Conservation (phyloP, 2,329 filamentous ascomycete genomes). For the Pseudocercospora musae region DNA sequence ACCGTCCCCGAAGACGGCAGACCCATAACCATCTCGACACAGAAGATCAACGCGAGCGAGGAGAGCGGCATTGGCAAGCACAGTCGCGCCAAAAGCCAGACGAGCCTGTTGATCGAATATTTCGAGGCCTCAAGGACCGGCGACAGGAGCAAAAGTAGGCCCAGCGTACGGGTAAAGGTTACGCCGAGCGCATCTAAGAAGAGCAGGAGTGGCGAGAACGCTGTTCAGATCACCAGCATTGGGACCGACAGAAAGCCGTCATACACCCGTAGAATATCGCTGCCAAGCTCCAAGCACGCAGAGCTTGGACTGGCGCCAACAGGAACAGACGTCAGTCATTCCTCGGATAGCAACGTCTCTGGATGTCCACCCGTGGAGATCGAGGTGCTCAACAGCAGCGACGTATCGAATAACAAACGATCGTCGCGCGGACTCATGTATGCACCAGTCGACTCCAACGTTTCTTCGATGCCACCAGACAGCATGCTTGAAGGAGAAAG, state of each 20-base stretch:
- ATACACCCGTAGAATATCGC: slow-evolving; percentile 65
- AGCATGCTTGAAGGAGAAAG: slow-evolving; percentile 61
- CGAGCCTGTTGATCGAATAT: slow-evolving; percentile 89
- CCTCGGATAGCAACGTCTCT: slow-evolving; percentile 74
- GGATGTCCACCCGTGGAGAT: slow-evolving; percentile 76
- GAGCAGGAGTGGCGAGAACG: slow-evolving; percentile 54
- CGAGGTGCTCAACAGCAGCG: slow-evolving; percentile 71
- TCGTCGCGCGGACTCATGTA: slow-evolving; percentile 60
- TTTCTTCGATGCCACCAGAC: slow-evolving; percentile 77
- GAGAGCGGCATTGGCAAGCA: slow-evolving; percentile 53
- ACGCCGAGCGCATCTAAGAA: slow-evolving; percentile 68
- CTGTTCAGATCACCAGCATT: slow-evolving; percentile 82
- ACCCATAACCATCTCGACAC: slow-evolving; percentile 86
- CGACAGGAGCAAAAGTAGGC: slow-evolving; percentile 62
- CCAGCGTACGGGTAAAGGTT: slow-evolving; percentile 76
- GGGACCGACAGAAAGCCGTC: slow-evolving; percentile 69
- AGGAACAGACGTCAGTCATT: slow-evolving; percentile 59
- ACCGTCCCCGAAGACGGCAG: slow-evolving; percentile 83
- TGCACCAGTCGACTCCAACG: slow-evolving; percentile 70
- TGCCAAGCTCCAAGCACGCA: slow-evolving; percentile 47
- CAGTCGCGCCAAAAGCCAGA: slow-evolving; percentile 67
- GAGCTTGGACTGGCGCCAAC: slow-evolving; percentile 32
- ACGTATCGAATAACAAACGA: slow-evolving; percentile 57
- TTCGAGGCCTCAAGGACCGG: slow-evolving; percentile 76
- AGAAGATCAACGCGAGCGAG: slow-evolving; percentile 47